A percentile compares a stretch with the other conserved stretches of the same genome.
Conservation (phyloP, 345 rosid species). For the Arabis alpina region DNA sequence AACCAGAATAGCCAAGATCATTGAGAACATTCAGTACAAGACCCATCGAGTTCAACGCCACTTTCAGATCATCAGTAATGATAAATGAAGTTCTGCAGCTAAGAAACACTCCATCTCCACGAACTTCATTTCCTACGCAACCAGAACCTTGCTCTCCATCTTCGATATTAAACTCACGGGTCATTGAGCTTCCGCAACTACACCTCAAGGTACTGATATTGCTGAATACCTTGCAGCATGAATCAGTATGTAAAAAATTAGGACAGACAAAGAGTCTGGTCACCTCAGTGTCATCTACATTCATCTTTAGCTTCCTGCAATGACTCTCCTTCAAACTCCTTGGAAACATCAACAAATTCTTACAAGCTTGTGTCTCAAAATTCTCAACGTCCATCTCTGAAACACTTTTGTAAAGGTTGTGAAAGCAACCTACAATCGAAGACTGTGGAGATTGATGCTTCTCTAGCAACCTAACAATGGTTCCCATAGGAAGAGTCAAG, state of each 20-base stretch:
- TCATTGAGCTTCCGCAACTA: constrained; percentile 16
- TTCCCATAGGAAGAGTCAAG: constrained; percentile 36
- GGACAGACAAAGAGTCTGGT: constrained; percentile 31
- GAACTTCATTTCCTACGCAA: not conserved
- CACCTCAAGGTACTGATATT: not conserved
- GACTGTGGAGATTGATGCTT: constrained; percentile 22
- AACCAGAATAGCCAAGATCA: constrained; percentile 30
- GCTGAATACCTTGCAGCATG: constrained; percentile 21
- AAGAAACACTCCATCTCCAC: constrained; percentile 32
- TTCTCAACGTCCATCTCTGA: constrained; percentile 15
- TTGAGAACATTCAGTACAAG: constrained; percentile 25
- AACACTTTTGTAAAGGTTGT: constrained; percentile 39
- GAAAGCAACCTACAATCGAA: constrained; percentile 32
- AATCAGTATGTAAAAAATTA: not conserved
- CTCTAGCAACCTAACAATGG: constrained; percentile 33
- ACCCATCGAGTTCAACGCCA: constrained; percentile 29
- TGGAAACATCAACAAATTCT: constrained; percentile 32
- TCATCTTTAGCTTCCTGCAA: constrained; percentile 23
- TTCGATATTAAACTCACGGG: not conserved
- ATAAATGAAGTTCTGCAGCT: constrained; percentile 32
- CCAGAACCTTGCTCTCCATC: not conserved
- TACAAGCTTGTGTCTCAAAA: constrained; percentile 17
- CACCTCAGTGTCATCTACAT: constrained; percentile 10
- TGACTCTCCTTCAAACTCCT: constrained; percentile 16
- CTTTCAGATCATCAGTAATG: constrained; percentile 38